These are phyloP conservation scores for Saitoella complicata DNA, from an alignment of 805 yeast species.

Conservation along the genomic window DNA sequence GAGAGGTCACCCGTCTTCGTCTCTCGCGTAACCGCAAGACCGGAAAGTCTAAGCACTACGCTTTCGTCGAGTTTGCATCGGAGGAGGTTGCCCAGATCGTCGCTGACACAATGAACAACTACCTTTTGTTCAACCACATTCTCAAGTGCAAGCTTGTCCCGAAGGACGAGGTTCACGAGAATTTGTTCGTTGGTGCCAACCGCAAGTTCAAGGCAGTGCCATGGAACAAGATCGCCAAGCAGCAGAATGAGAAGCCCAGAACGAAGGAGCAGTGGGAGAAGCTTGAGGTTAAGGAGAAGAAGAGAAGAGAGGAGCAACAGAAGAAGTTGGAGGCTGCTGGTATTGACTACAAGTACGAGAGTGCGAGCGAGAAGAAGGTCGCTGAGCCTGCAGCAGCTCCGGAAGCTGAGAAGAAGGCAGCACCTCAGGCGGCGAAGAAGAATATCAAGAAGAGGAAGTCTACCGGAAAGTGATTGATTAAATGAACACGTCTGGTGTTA, in stretches of 20 bases:
- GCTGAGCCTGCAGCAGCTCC: neutral
- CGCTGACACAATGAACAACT: constrained; percentile 91
- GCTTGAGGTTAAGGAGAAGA: constrained; percentile 32
- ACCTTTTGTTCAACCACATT: constrained; percentile 73
- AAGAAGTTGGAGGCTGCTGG: constrained; percentile 39
- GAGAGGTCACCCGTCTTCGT: constrained; percentile 60
- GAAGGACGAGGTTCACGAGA: constrained; percentile 24
- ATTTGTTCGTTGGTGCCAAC: constrained; percentile 43
- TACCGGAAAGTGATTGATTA: too few relatives aligned
- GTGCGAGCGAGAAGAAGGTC: neutral
- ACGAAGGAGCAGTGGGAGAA: constrained; percentile 39
- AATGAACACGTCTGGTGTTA: too few relatives aligned
- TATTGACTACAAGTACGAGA: constrained; percentile 30
- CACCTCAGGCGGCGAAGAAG: too few relatives aligned
- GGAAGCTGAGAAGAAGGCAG: too few relatives aligned
- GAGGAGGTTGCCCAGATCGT: constrained; percentile 72
- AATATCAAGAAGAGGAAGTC: too few relatives aligned
- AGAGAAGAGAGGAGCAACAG: constrained; percentile 29
- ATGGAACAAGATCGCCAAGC: constrained; percentile 37
- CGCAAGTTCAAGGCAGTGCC: constrained; percentile 41
- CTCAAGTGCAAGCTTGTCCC: constrained; percentile 50
- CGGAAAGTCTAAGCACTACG: constrained; percentile 83
- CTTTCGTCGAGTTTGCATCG: constrained; percentile 67
- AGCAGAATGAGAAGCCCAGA: constrained; percentile 41
- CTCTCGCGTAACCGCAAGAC: constrained; percentile 79